Evolutionary conservation across 495 filamentous ascomycete genomes (phyloP).

Genomic region (Daldinia decipiens): DNA sequence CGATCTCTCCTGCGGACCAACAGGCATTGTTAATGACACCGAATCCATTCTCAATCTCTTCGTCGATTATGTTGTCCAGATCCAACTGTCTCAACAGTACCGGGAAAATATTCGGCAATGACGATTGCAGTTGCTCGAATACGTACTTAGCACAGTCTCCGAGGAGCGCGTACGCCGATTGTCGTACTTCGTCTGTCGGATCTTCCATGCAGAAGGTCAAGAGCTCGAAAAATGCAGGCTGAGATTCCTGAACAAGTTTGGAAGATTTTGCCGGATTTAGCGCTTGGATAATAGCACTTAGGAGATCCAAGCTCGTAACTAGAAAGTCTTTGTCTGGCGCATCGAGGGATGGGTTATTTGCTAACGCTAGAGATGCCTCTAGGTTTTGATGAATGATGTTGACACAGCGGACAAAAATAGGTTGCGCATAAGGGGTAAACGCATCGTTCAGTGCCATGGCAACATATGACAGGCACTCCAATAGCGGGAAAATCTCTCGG

Average conservation of each 20-base stretch:
- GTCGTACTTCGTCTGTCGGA: slow-evolving; percentile 88
- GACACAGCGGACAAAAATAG: slow-evolving; percentile 86
- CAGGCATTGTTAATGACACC: slow-evolving; percentile 97
- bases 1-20: slow-evolving; percentile 96
- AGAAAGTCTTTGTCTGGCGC: slow-evolving; percentile 96
- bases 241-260: slow-evolving; percentile 76
- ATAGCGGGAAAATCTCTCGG: slow-evolving; percentile 89
- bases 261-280: slow-evolving; percentile 78
- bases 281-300: slow-evolving; percentile 94
- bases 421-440: slow-evolving; percentile 84
- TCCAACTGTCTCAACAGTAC: slow-evolving; percentile 88
- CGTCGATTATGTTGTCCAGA: slow-evolving; percentile 75
- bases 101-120: slow-evolving; percentile 76
- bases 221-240: slow-evolving; percentile 88
- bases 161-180: slow-evolving; percentile 94
- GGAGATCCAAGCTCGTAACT: slow-evolving; percentile 92
- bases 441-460: slow-evolving; percentile 83
- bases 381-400: slow-evolving; percentile 92
- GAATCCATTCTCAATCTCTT: slow-evolving; percentile 81
- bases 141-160: slow-evolving; percentile 97
- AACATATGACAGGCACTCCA: slow-evolving; percentile 95
- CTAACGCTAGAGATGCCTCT: slow-evolving; percentile 74
- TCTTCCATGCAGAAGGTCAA: slow-evolving; percentile 94
- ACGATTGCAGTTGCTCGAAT: slow-evolving; percentile 81
- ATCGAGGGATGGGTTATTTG: slow-evolving; percentile 72